A percentile compares a stretch with the other conserved stretches of the same genome.
Conservation (phyloP, 306 rosid genomes). For the Alnus rubra region DNA sequence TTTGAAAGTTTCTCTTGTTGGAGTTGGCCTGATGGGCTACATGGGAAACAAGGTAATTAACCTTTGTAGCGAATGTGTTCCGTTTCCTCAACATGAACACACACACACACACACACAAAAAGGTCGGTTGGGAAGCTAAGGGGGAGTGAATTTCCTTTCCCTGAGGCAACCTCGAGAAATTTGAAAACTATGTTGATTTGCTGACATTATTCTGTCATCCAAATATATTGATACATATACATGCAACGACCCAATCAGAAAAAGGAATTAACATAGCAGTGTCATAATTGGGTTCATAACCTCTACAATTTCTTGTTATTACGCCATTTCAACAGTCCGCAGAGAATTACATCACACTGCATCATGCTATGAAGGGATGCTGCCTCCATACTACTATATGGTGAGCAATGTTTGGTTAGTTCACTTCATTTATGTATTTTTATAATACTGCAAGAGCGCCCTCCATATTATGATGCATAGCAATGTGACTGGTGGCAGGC, state of each 20-base stretch:
- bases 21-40: slow-evolving; percentile 97
- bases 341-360: slow-evolving; percentile 22
- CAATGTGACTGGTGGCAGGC: slow-evolving; percentile 22
- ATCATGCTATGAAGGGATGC: slow-evolving; percentile 17
- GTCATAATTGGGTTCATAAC: slow-evolving; percentile 1
- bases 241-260: background rate
- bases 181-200: background rate
- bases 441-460: background rate
- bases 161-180: slow-evolving; percentile 7
- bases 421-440: background rate
- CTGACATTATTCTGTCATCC: slow-evolving; percentile 5
- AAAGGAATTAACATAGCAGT: background rate
- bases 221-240: background rate
- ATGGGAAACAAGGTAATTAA: slow-evolving; percentile 94
- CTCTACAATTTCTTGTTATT: background rate
- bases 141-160: background rate
- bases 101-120: background rate
- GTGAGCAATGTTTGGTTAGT: slow-evolving; percentile 1
- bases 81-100: background rate
- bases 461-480: slow-evolving; percentile 16
- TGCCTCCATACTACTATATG: background rate
- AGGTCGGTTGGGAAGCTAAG: background rate
- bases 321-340: background rate
- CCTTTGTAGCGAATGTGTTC: background rate
- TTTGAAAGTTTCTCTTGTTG: slow-evolving; percentile 87